Evolutionary conservation across 768 basidiomycete species (phyloP).

Genomic region (Kwoniella mangroviensis): DNA sequence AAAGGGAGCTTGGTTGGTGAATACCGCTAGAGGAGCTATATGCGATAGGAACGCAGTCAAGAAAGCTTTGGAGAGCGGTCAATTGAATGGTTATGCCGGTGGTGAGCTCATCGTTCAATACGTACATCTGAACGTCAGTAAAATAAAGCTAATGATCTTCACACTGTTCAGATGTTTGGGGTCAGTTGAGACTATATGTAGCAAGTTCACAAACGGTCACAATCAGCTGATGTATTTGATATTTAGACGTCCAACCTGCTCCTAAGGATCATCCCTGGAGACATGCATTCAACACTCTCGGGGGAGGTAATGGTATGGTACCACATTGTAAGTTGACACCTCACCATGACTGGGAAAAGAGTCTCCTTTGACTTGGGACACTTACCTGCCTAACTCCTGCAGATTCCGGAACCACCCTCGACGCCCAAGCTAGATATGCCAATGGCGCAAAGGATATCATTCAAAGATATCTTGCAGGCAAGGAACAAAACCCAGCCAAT

Average conservation of each 20-base stretch:
- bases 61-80: constrained; percentile 78
- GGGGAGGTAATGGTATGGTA: constrained; percentile 87
- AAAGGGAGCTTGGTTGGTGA: constrained; percentile 80
- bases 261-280: constrained; percentile 86
- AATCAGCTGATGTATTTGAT: constrained; percentile 49
- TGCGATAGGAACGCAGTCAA: constrained; percentile 87
- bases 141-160: background rate
- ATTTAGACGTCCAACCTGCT: constrained; percentile 87
- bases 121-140: too few species aligned
- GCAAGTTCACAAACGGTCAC: background rate
- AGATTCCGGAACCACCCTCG: constrained; percentile 85
- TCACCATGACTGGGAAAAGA: background rate
- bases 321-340: constrained; percentile 42
- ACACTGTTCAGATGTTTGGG: constrained; percentile 33
- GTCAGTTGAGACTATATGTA: constrained; percentile 43
- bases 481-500: constrained; percentile 75
- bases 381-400: background rate
- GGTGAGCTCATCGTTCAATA: constrained; percentile 55
- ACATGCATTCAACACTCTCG: constrained; percentile 73
- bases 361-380: constrained; percentile 1
- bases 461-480: constrained; percentile 54
- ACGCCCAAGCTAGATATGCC: constrained; percentile 87
- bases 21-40: constrained; percentile 86
- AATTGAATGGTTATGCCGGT: constrained; percentile 71
- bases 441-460: constrained; percentile 57